Percentiles rank a stretch among this genome's conserved stretches.
Evolutionary conservation across 371 early-diverging fungal genomes (phyloP).

Genomic region (Mucor plumbeus): DNA sequence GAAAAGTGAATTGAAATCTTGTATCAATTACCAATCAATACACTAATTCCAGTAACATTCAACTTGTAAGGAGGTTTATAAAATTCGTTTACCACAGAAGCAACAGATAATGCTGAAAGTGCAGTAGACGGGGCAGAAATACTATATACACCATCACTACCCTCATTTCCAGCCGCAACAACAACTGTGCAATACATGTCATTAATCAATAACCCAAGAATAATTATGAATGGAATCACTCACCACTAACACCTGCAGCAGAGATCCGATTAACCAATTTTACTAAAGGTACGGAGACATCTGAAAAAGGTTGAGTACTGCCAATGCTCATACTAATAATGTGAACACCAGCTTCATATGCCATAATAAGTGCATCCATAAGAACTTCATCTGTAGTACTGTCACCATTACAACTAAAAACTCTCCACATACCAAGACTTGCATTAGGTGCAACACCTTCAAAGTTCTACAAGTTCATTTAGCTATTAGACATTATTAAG

Average conservation of each 20-base stretch:
- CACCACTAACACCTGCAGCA: slow-evolving; percentile 29
- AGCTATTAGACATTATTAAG: background rate
- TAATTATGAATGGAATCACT: background rate
- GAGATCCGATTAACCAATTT: slow-evolving; percentile 11
- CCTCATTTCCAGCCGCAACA: slow-evolving; percentile 62
- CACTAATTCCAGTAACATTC: background rate
- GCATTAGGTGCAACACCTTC: slow-evolving; percentile 71
- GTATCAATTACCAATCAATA: background rate
- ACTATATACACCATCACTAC: slow-evolving; percentile 48
- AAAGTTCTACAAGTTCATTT: slow-evolving; percentile 33
- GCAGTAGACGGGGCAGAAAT: slow-evolving; percentile 52
- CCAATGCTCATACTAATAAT: slow-evolving; percentile 74
- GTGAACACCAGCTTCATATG: slow-evolving; percentile 59
- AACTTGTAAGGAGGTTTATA: background rate
- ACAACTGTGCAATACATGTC: slow-evolving; percentile 39
- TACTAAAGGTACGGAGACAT: slow-evolving; percentile 25
- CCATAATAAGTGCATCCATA: slow-evolving; percentile 60
- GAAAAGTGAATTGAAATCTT: background rate
- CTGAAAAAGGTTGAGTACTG: slow-evolving; percentile 42
- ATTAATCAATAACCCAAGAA: background rate
- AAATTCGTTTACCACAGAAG: slow-evolving; percentile 56
- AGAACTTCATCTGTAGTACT: slow-evolving; percentile 55
- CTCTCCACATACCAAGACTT: slow-evolving; percentile 59
- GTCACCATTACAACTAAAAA: slow-evolving; percentile 67
- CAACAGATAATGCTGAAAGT: slow-evolving; percentile 53